Base-by-base conservation (phyloP, 176 grass and related monocot species). In the Aechmea fasciata region DNA sequence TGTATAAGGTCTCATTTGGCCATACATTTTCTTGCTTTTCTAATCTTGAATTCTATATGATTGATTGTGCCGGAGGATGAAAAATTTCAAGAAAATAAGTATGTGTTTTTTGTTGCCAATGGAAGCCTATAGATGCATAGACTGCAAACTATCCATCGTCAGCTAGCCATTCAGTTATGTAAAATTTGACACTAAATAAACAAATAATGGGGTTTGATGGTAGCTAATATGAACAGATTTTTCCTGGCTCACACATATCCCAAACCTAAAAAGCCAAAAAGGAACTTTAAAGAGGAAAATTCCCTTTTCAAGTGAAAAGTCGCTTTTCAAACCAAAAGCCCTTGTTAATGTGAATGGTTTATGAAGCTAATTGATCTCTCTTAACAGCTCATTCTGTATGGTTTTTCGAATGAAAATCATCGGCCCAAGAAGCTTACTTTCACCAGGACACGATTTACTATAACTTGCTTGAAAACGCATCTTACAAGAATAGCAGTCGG, bases 381-480 rank as follows among this genome's bases (percentile, higher is more conserved):
- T 65, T 71, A 75, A 75, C 82, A 99, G 94, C 80, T 99, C 52
- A 87, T 13, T 85, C 79, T 99, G 70, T 85, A 83, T 74, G 87
- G 87, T 78, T 93, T 92, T 68, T 63, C 78, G 63, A 83, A 87
- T 75, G 94, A 99, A 75, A 90, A 85, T 90, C 82, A 87, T 73
- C 79, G 87, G 63, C 75, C 87, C 65, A 99, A 75, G 67, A 99
- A 69, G 80, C 85, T 78, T 75, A 75, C 94, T 24, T 15, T 68
- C 19, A 55, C 67, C 65, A 92, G 72, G 77, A 90, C 94, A 73
- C 77, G 94, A 29, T 99, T 93, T 93, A 70, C 89, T 49, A 88
- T 99, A 77, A 93, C 89, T 66, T 99, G 86, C 59, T 90, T 99
- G 69, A 92, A 81, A 80, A 77, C 94, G 71, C 77, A 85, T 66